These are phyloP conservation scores for Kwoniella shandongensis DNA, from an alignment of 768 basidiomycete species.

Conservation along the genomic window DNA sequence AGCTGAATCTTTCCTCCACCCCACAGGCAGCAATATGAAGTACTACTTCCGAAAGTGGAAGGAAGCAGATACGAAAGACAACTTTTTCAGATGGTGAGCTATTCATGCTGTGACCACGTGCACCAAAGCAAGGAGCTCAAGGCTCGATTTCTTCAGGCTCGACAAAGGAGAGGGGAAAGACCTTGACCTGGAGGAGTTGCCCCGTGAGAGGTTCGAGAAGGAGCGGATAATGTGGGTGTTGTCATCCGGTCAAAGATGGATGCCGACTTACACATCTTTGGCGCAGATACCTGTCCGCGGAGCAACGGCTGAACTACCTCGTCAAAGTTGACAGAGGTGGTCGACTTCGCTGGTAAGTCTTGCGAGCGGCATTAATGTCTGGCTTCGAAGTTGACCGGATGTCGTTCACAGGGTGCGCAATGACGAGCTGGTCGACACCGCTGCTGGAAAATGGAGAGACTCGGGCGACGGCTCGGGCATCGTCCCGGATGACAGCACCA, in stretches of 20 bases:
- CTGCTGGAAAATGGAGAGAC: constrained; percentile 65
- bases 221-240: constrained; percentile 56
- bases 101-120: not conserved
- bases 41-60: constrained; percentile 65
- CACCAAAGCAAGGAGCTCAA: not conserved
- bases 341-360: constrained; percentile 34
- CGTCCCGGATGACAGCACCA: constrained; percentile 23
- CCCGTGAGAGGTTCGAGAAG: constrained; percentile 63
- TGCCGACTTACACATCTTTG: too few relatives aligned
- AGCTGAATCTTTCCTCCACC: not conserved
- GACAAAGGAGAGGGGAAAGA: constrained; percentile 64
- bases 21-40: constrained; percentile 44
- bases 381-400: constrained; percentile 33
- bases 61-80: constrained; percentile 63
- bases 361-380: constrained; percentile 9
- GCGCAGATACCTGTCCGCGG: constrained; percentile 63
- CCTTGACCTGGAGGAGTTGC: constrained; percentile 62
- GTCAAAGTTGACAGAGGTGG: constrained; percentile 62
- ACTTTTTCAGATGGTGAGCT: constrained; percentile 60
- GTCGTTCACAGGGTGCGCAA: constrained; percentile 55
- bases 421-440: constrained; percentile 62
- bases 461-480: constrained; percentile 61
- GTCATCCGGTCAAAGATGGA: too few relatives aligned
- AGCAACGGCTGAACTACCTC: constrained; percentile 68
- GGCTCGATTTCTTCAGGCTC: constrained; percentile 56